Evolutionary conservation across 1,284 basidiomycete species (phyloP).

Genomic region (Rhodofomes roseus): DNA sequence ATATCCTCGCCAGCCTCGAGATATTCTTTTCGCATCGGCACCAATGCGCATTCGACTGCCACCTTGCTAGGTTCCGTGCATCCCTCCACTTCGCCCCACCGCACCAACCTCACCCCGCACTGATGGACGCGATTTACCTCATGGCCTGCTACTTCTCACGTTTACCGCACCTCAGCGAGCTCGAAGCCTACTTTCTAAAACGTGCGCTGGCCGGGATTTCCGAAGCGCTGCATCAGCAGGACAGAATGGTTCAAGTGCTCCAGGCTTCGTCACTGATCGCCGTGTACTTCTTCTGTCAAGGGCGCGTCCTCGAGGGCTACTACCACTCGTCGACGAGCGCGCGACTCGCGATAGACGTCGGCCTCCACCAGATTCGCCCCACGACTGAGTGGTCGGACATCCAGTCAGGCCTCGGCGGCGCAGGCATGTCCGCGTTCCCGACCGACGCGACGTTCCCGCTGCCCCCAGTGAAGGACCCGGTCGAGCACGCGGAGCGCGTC

Average conservation of each 20-base stretch:
- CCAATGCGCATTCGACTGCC: constrained; percentile 56
- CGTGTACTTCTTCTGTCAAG: constrained; percentile 56
- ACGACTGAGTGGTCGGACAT: constrained; percentile 21
- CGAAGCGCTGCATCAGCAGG: constrained; percentile 44
- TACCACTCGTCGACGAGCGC: constrained; percentile 57
- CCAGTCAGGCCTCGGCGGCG: constrained; percentile 16
- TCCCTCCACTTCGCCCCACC: constrained; percentile 25
- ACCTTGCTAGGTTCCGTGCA: constrained; percentile 40
- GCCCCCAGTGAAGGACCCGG: constrained; percentile 34
- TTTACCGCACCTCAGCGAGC: constrained; percentile 34
- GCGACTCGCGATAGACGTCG: constrained; percentile 49
- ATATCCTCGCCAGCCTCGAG: constrained; percentile 37
- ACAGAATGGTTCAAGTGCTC: constrained; percentile 53
- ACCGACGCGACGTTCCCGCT: constrained; percentile 29
- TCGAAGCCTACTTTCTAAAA: constrained; percentile 46
- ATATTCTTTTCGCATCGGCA: constrained; percentile 54
- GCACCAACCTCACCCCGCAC: constrained; percentile 48
- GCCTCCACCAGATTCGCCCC: constrained; percentile 46
- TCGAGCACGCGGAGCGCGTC: constrained; percentile 45
- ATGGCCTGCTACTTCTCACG: constrained; percentile 53
- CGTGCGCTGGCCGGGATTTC: constrained; percentile 48
- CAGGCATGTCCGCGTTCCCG: constrained; percentile 12
- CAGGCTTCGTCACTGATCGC: constrained; percentile 59
- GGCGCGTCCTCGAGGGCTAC: constrained; percentile 55
- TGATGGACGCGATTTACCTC: constrained; percentile 58